These are phyloP conservation scores for Aspergillus taichungensis DNA, from an alignment of 495 filamentous ascomycete genomes.

Conservation along the genomic window DNA sequence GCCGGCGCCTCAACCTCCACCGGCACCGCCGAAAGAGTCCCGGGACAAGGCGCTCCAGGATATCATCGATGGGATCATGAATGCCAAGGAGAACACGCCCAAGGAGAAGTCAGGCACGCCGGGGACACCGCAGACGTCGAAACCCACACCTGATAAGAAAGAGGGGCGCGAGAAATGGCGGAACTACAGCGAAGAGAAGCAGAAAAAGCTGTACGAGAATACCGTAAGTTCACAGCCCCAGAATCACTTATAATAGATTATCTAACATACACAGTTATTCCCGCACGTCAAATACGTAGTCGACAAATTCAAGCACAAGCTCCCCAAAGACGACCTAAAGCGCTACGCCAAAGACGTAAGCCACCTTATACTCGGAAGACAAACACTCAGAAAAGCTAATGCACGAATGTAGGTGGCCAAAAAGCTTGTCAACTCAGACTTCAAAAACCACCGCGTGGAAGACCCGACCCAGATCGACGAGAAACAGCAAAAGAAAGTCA, in stretches of 20 bases:
- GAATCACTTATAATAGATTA: not conserved
- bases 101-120: constrained; percentile 48
- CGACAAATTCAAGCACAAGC: constrained; percentile 74
- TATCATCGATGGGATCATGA: constrained; percentile 78
- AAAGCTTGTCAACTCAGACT: constrained; percentile 82
- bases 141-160: constrained; percentile 53
- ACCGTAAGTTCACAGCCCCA: constrained; percentile 48
- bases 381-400: constrained; percentile 1
- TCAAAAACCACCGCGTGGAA: constrained; percentile 72
- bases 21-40: constrained; percentile 52
- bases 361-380: not conserved
- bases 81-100: constrained; percentile 56
- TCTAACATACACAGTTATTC: constrained; percentile 50
- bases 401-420: constrained; percentile 50
- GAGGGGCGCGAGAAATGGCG: constrained; percentile 70
- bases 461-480: constrained; percentile 74
- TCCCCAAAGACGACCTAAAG: constrained; percentile 82
- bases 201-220: constrained; percentile 87
- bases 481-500: constrained; percentile 73
- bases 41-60: constrained; percentile 64
- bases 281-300: constrained; percentile 78
- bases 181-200: constrained; percentile 68
- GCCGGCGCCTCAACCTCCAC: constrained; percentile 52
- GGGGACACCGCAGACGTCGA: constrained; percentile 37
- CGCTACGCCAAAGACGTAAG: constrained; percentile 74